Evolutionary conservation across 805 yeast genomes (phyloP).

Genomic region (Candida michaelii): DNA sequence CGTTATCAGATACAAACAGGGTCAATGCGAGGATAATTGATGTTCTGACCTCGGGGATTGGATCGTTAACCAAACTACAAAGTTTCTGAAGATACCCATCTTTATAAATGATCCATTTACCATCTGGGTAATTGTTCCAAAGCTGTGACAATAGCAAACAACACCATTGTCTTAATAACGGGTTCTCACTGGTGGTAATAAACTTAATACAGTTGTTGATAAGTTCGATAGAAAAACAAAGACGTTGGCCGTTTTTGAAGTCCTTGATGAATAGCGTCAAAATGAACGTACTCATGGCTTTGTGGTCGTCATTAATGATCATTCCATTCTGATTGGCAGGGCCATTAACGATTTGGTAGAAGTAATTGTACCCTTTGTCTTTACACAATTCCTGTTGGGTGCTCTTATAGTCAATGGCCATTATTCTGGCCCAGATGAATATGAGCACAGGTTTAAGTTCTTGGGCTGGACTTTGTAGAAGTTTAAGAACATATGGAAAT

Average conservation of each 20-base stretch:
- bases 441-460: slow-evolving; percentile 92
- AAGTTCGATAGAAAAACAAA: slow-evolving; percentile 74
- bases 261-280: slow-evolving; percentile 81
- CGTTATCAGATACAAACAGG: slow-evolving; percentile 57
- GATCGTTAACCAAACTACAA: slow-evolving; percentile 66
- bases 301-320: slow-evolving; percentile 72
- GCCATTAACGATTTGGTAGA: slow-evolving; percentile 60
- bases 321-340: slow-evolving; percentile 24
- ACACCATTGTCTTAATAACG: slow-evolving; percentile 91
- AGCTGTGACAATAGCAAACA: slow-evolving; percentile 73
- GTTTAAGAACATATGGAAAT: slow-evolving; percentile 88
- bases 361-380: slow-evolving; percentile 87
- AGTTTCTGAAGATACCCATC: slow-evolving; percentile 62
- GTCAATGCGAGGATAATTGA: slow-evolving; percentile 75
- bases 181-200: slow-evolving; percentile 72
- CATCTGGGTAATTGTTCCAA: slow-evolving; percentile 71
- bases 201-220: slow-evolving; percentile 65
- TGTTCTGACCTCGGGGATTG: slow-evolving; percentile 93
- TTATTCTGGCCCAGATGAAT: slow-evolving; percentile 95
- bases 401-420: slow-evolving; percentile 89
- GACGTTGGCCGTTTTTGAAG: slow-evolving; percentile 73
- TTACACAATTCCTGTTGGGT: slow-evolving; percentile 91
- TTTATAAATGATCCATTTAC: slow-evolving; percentile 66
- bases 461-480: slow-evolving; percentile 91
- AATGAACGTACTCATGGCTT: slow-evolving; percentile 94